These are phyloP conservation scores for Boeremia lycopersici DNA, from an alignment of 2,329 filamentous ascomycete species.

Conservation along the genomic window DNA sequence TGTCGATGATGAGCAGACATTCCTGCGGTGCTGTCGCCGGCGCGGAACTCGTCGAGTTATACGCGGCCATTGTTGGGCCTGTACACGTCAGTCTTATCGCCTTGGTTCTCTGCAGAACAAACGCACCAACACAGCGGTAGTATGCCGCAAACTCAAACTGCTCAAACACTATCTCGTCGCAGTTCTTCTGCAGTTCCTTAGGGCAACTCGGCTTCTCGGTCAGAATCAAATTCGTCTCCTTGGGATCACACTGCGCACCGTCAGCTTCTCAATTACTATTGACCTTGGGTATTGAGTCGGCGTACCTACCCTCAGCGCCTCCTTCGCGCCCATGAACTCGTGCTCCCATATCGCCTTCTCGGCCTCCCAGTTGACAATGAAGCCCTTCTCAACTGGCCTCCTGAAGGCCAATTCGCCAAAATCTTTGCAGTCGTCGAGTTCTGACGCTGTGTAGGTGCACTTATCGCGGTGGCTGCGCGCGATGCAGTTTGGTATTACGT, in stretches of 20 bases:
- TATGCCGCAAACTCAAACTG: slow-evolving; percentile 93
- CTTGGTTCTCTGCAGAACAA: neutral
- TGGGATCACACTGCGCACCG: slow-evolving; percentile 67
- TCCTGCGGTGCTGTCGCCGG: slow-evolving; percentile 67
- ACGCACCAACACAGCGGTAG: slow-evolving; percentile 71
- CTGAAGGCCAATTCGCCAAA: slow-evolving; percentile 89
- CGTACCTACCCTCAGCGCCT: slow-evolving; percentile 58
- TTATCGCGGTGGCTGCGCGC: slow-evolving; percentile 77
- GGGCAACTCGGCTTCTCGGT: slow-evolving; percentile 86
- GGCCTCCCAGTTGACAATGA: slow-evolving; percentile 94
- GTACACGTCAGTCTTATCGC: slow-evolving; percentile 3
- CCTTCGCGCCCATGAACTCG: slow-evolving; percentile 77
- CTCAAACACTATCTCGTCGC: slow-evolving; percentile 96
- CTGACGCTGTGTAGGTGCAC: slow-evolving; percentile 78
- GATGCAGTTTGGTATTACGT: slow-evolving; percentile 84
- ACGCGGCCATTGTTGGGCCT: slow-evolving; percentile 80
- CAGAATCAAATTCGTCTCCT: slow-evolving; percentile 81
- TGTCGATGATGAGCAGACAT: slow-evolving; percentile 86
- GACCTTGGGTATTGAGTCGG: slow-evolving; percentile 5
- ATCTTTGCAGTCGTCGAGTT: slow-evolving; percentile 79
- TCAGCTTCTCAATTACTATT: slow-evolving; percentile 17
- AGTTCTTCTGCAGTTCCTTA: slow-evolving; percentile 81
- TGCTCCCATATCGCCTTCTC: slow-evolving; percentile 96
- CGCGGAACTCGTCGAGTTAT: slow-evolving; percentile 60
- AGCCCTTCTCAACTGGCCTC: slow-evolving; percentile 91